Percentiles rank a stretch among this genome's conserved stretches.
These are phyloP conservation scores for Ceratobasidium sp. DNA, from an alignment of 1,284 basidiomycete species.

Conservation along the genomic window DNA sequence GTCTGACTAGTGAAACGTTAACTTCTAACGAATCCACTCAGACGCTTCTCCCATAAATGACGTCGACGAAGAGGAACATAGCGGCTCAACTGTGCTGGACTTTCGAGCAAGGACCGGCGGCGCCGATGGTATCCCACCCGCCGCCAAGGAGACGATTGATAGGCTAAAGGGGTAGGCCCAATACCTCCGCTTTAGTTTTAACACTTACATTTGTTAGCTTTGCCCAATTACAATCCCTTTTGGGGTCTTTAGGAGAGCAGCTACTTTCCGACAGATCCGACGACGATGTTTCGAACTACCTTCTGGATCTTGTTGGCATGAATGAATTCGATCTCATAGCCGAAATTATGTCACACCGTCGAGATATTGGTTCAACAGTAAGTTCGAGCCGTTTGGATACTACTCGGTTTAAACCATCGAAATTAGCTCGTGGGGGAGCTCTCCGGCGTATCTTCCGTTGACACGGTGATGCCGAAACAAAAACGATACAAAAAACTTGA, in stretches of 20 bases:
- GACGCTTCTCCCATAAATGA: background rate
- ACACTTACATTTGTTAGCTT: constrained; percentile 9
- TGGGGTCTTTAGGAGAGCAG: constrained; percentile 29
- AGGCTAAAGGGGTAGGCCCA: constrained; percentile 16
- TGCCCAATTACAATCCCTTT: constrained; percentile 16
- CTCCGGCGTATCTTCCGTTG: constrained; percentile 53
- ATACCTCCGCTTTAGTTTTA: background rate
- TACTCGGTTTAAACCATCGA: constrained; percentile 52
- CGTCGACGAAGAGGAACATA: constrained; percentile 7
- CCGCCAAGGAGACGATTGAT: background rate
- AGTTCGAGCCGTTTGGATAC: constrained; percentile 51
- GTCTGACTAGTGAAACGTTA: background rate
- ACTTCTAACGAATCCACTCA: background rate
- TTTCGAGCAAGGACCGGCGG: constrained; percentile 24
- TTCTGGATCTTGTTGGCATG: constrained; percentile 88
- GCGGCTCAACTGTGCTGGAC: constrained; percentile 9
- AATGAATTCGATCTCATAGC: constrained; percentile 74
- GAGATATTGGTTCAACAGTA: constrained; percentile 37
- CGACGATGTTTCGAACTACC: constrained; percentile 82
- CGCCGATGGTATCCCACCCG: background rate
- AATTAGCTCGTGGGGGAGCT: constrained; percentile 11
- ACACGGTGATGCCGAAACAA: constrained; percentile 53
- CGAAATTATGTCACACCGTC: constrained; percentile 41
- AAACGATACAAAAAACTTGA: constrained; percentile 52
- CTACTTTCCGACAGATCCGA: constrained; percentile 55